Evolutionary conservation across 2,329 filamentous ascomycete species (phyloP), one percentile per base, ranked within the genome.

Genomic region (Botrytis squamosa): DNA sequence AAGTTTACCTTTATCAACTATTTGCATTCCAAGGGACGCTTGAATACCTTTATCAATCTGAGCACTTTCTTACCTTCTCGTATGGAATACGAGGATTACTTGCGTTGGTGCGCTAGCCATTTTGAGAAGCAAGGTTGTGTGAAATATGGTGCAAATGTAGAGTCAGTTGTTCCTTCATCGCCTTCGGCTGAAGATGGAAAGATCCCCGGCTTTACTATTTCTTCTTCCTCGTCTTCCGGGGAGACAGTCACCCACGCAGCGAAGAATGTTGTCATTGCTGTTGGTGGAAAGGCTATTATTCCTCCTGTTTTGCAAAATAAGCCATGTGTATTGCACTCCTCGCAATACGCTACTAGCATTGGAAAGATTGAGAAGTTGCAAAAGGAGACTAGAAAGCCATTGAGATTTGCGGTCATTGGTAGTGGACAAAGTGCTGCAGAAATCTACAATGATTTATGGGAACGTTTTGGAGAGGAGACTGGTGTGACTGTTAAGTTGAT

Each of bases 1-100:
- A 88, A 94, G 79, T 98, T 98, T 83, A 98, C 95, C 22, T 98
- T 98, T 84, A 86, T 97, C 81, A 98, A 98, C 84, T 98, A 98
- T 82, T 88, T 98, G 20, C 92, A 97, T 84, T 84, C 88, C 78
- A 92, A 97, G 78, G 87, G 88, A 73, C 88, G 95, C n/a, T 87
- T 98, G 57, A 89, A 97, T 67, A 91, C 95, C 77, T 98, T 98
- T 80, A 94, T 93, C 78, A 98, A 98, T 83, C 85, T 98, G 67
- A 88, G 89, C 79, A 98, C 95, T 0, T 98, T 98, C 84, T 84
- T 97, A 46, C 95, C 95, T 0, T 90, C 93, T 44, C 89, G 95
- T 40, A 86, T 92, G 75, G 95, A 98, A 84, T 98, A 97, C 80
- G 95, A 98, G 82, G 95, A 97, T 83, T 98, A 98, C 83, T 91